Evolutionary conservation across 1,284 basidiomycete genomes (phyloP).

Genomic region (Cystobasidium pallidum): DNA sequence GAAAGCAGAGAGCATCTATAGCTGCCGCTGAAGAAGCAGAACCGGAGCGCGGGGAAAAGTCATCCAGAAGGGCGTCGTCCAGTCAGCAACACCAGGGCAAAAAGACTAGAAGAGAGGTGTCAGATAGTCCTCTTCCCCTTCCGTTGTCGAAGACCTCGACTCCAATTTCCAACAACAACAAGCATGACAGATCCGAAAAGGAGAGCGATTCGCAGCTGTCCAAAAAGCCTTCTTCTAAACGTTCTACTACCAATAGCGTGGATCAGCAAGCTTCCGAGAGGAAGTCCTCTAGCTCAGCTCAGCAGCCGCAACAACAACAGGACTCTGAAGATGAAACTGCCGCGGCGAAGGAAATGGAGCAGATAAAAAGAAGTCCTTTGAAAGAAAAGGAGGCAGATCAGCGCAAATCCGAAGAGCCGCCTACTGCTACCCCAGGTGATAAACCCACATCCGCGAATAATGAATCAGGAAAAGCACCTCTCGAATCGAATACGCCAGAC

Average conservation of each 20-base stretch:
- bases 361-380: slow-evolving; percentile 14
- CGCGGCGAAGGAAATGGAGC: background rate
- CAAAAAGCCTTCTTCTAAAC: slow-evolving; percentile 2
- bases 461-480: background rate
- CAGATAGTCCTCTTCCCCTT: background rate
- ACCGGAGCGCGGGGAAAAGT: background rate
- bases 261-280: too few species aligned
- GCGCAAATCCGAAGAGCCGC: slow-evolving; percentile 7
- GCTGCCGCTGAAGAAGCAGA: background rate
- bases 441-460: background rate
- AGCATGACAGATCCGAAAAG: slow-evolving; percentile 6
- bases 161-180: background rate
- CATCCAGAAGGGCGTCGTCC: background rate
- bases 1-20: background rate
- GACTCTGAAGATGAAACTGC: slow-evolving; percentile 12
- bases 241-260: background rate
- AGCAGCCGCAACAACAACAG: background rate
- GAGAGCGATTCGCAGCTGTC: background rate
- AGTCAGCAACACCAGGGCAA: background rate
- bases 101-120: background rate
- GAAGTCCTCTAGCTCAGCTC: background rate
- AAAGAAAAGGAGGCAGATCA: slow-evolving; percentile 26
- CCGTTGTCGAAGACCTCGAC: background rate
- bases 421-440: background rate
- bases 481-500: background rate